Conservation (phyloP, 192 early-diverging fungal genomes). For the Spizellomyces sp. region DNA sequence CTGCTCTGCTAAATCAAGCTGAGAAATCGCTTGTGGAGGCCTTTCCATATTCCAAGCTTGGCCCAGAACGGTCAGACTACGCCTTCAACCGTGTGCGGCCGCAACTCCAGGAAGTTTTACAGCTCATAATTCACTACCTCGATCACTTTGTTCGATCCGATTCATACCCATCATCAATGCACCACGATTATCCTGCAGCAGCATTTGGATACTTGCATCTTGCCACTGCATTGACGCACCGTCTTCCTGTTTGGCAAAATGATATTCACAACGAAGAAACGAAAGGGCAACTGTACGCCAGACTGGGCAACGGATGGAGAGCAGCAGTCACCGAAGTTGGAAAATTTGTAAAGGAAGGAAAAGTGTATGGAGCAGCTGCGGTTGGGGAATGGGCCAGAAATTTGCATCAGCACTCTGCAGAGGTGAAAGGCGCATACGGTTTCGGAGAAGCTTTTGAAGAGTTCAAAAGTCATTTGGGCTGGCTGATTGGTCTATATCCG, state of each 20-base stretch:
- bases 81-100: constrained; percentile 84
- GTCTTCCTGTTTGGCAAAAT: constrained; percentile 82
- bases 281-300: constrained; percentile 66
- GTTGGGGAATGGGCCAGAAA: constrained; percentile 86
- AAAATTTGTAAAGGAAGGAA: constrained; percentile 71
- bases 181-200: constrained; percentile 76
- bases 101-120: constrained; percentile 70
- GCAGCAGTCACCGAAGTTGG: constrained; percentile 73
- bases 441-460: constrained; percentile 63
- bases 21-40: constrained; percentile 70
- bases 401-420: constrained; percentile 63
- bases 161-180: constrained; percentile 73
- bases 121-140: constrained; percentile 48
- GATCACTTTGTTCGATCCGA: constrained; percentile 46
- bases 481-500: constrained; percentile 67
- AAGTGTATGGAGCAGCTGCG: constrained; percentile 75
- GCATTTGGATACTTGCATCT: constrained; percentile 82
- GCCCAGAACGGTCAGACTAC: constrained; percentile 79
- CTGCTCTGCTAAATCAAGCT: constrained; percentile 62
- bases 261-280: constrained; percentile 65
- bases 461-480: constrained; percentile 67
- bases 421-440: constrained; percentile 54
- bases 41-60: constrained; percentile 87
- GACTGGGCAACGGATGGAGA: constrained; percentile 76
- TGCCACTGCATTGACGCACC: constrained; percentile 70